Base-by-base conservation (phyloP, 108 stramenopile genomes). In the Conticribra weissflogii region DNA sequence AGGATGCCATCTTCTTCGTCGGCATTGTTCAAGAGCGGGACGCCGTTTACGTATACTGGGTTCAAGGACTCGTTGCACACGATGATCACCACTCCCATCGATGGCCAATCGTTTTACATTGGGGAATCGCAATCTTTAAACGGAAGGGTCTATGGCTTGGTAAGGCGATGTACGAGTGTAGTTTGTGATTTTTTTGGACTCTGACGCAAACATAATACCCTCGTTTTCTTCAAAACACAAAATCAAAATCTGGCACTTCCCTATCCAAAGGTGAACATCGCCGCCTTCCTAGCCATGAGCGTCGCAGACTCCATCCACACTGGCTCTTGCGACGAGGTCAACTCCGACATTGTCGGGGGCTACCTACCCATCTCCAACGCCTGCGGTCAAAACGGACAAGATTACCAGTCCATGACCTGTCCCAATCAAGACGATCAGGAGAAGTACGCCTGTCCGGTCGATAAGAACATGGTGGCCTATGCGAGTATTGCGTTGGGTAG, bases 291-390 rank as follows among this genome's bases (percentile, higher is more conserved):
- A 41, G 52, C 79, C 16, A 62, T 70, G 56, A 49, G 55, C 21
- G 47, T 70, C 15, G 30, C 46, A 19, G 74, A 80, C 23, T 72
- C 69, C 44, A 74, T 80, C 28, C 30, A 41, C 31, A 24, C 45
- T 23, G 78, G 65, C 8, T 60, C 68, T 3, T 79, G 78, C 46
- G 70, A 79, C 45, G 78, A 79, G 56, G 25, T 55, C 12, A 79
- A 71, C 31, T 48, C 29, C 0, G 59, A 79, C 19, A 22, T 54
- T 16, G 55, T 74, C 4, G 31, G 34, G 15, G 72, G 67, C 29
- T 36, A 54, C 5, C 50, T 68, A 23, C 66, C 73, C 2, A 31
- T 63, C 1, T 53, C 54, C 0, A 74, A 74, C 41, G 72, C 73
- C 2, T 74, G 73, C 36, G 78, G 78, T 49, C 78, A 79, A 50